Evolutionary conservation across 2,329 filamentous ascomycete species (phyloP), one percentile per base, ranked within the genome.

Genomic region (Onygenales sp.): DNA sequence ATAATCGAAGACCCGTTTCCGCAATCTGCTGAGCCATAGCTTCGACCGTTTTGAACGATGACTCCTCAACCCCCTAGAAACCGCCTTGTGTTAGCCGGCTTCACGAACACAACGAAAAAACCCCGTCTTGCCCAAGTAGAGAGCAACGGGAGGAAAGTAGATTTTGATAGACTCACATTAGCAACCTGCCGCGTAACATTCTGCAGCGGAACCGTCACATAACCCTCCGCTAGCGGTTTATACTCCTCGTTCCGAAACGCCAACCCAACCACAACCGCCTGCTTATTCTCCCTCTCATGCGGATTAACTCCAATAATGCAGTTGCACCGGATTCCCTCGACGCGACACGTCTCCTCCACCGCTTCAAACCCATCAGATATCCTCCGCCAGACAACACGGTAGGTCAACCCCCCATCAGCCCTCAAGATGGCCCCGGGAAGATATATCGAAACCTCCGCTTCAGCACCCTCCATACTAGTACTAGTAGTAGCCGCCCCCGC

Each of bases 231-330:
- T 40, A 9, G 9, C 6, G 21, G 32, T 61, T 60, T 52, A 62
- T 54, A 54, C 67, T 62, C 14, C 65, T 66, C 3, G 65, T 67
- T 51, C 60, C 60, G 51, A 72, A 39, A 70, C 37, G 60, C 66
- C 61, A 71, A 63, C 34, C 69, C 66, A 46, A 74, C 58, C 55
- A 74, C 67, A 7, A 79, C 72, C 31, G 67, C 68, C 59, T 79
- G 76, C 56, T 76, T 77, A 62, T 77, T 73, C 14, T 74, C 60
- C 17, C 76, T 67, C 62, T 79, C 76, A 56, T 77, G 76, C 2
- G 71, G 67, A 54, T 79, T 78, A n/a, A 79, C 74, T 1, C 76
- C 76, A 54, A 79, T 67, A 33, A 79, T 73, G 59, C 72, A 74
- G 46, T 70, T 65, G 56, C 70, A 72, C 27, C 70, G 64, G 48